Evolutionary conservation across 306 rosid genomes (phyloP), one percentile per base, ranked within the genome.

Genomic region (Vigna reflexopilosa): DNA sequence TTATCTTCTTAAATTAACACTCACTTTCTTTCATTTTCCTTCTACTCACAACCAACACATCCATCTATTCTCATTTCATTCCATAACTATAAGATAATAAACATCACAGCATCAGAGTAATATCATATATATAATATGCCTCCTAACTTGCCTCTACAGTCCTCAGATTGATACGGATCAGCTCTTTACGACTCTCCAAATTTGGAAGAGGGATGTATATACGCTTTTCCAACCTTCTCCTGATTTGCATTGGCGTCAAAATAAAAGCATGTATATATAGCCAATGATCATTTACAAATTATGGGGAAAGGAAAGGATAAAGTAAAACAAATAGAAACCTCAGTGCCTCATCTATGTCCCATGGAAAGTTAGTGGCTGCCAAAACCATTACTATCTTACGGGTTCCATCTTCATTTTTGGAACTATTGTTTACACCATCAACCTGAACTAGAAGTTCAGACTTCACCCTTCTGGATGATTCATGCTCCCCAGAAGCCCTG

Each of bases 401-500:
- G 82, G 87, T 89, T 52, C 98, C 98, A 83, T 95, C 98, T 72
- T 93, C 99, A 79, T 91, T 88, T 8, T 93, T 82, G 65, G 86
- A 81, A 69, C 81, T 92, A 83, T 90, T 91, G 75, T 82, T 95
- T 67, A 95, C 99, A 72, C 99, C 99, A 84, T 95, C 99, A 59
- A 95, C 96, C 91, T 95, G 99, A 86, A 95, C 99, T 66, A 95
- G 85, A 69, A 95, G 97, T 81, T 95, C 99, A 52, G 99, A 95
- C 81, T 95, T 95, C 70, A 95, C 99, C 88, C 99, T 91, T 91
- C 99, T 86, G 34, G 99, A 95, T 26, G 98, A 95, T 80, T 95
- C 99, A 74, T 93, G 99, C 89, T 95, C 99, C 78, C 99, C 99
- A 13, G 99, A 95, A 67, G 98, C 96, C 80, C 98, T 95, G 75